Conservation (phyloP, 2,329 filamentous ascomycete species). For the Fusarium chlamydosporum region DNA sequence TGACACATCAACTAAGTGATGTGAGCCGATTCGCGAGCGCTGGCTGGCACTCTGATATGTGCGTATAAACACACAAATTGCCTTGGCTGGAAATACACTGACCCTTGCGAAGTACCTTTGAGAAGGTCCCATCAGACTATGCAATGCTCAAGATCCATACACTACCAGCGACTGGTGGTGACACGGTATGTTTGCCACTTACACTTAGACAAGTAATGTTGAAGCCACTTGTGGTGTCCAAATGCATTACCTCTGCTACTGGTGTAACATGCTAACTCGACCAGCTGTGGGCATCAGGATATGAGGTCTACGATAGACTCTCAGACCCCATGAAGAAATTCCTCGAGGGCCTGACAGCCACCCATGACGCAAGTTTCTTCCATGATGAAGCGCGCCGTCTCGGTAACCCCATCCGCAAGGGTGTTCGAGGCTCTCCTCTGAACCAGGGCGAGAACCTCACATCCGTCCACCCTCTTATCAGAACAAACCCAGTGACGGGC, state of each 20-base stretch:
- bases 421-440: constrained; percentile 66
- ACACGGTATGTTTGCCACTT: constrained; percentile 59
- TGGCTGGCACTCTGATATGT: constrained; percentile 68
- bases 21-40: constrained; percentile 62
- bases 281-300: constrained; percentile 72
- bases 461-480: constrained; percentile 67
- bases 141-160: constrained; percentile 70
- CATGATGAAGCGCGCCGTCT: constrained; percentile 63
- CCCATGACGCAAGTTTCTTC: constrained; percentile 63
- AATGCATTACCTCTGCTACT: background rate
- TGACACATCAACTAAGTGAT: constrained; percentile 66
- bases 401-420: constrained; percentile 61
- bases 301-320: constrained; percentile 70
- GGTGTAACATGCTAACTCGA: constrained; percentile 55
- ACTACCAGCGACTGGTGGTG: constrained; percentile 69
- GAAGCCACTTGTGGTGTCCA: background rate
- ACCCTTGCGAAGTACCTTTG: constrained; percentile 61
- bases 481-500: constrained; percentile 72
- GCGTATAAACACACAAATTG: constrained; percentile 11
- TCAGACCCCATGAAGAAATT: constrained; percentile 63
- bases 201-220: background rate
- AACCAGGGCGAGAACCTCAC: constrained; percentile 68
- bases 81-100: constrained; percentile 1
- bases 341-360: constrained; percentile 65
- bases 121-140: constrained; percentile 72